These are phyloP conservation scores for Hypoxylon fuscum DNA, from an alignment of 495 filamentous ascomycete species.

Conservation along the genomic window DNA sequence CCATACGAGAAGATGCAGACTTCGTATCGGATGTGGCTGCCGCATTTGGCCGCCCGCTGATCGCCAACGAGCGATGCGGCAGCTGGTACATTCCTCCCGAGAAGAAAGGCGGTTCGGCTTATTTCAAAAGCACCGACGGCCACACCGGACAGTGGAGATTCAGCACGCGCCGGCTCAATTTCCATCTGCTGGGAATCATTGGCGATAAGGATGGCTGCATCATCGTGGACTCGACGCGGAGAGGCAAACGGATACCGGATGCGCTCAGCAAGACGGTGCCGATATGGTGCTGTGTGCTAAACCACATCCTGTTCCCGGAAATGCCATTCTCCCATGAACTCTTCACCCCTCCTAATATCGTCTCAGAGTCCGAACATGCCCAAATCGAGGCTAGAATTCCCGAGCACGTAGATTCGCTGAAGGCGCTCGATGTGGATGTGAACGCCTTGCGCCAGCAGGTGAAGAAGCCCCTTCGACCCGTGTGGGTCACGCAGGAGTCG, in stretches of 20 bases:
- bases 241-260: conserved; percentile 94
- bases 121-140: conserved; percentile 98
- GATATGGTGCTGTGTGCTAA: conserved; percentile 89
- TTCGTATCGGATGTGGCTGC: conserved; percentile 68
- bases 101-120: conserved; percentile 74
- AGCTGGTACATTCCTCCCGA: conserved; percentile 89
- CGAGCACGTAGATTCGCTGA: conserved; percentile 69
- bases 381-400: conserved; percentile 77
- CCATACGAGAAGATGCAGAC: conserved; percentile 71
- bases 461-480: conserved; percentile 66
- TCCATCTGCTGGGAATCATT: conserved; percentile 75
- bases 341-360: conserved; percentile 69
- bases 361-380: conserved; percentile 77
- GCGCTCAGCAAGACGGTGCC: conserved; percentile 92
- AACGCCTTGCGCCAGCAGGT: conserved; percentile 48
- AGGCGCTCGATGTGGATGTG: conserved; percentile 50
- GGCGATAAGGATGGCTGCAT: conserved; percentile 78
- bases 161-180: conserved; percentile 81
- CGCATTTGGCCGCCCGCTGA: conserved; percentile 71
- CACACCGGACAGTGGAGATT: conserved; percentile 91
- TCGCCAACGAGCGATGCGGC: conserved; percentile 93
- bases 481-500: conserved; percentile 67
- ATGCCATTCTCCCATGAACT: conserved; percentile 59
- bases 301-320: conserved; percentile 77
- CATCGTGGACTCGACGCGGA: conserved; percentile 92